These are phyloP conservation scores for Crithidia bombi DNA, from an alignment of 208 protist genomes.

Conservation along the genomic window DNA sequence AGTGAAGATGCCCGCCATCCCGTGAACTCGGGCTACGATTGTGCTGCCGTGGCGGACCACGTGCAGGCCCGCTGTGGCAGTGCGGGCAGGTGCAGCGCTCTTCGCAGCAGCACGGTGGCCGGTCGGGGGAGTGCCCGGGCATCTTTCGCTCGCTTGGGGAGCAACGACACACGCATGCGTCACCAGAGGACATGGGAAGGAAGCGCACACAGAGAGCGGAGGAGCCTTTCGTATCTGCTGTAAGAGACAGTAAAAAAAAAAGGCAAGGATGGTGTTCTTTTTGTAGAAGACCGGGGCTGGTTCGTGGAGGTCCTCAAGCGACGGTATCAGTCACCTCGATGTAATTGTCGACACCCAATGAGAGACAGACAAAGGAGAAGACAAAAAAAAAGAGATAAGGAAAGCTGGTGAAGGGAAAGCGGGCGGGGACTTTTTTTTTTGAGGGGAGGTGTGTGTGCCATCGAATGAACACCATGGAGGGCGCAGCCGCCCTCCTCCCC, in stretches of 20 bases:
- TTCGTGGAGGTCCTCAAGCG: too few species aligned
- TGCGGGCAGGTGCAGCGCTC: slow-evolving; percentile 39
- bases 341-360: too few species aligned
- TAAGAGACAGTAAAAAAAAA: background rate
- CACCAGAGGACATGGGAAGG: slow-evolving; percentile 17
- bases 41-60: background rate
- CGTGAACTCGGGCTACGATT: slow-evolving; percentile 1
- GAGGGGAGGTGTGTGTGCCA: too few species aligned
- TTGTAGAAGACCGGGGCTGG: too few species aligned
- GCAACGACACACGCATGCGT: slow-evolving; percentile 6
- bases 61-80: slow-evolving; percentile 4
- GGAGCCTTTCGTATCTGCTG: background rate
- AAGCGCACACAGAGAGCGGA: background rate
- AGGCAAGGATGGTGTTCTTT: too few species aligned
- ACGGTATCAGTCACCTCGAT: too few species aligned
- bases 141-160: slow-evolving; percentile 1
- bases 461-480: too few species aligned
- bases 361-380: slow-evolving; percentile 5
- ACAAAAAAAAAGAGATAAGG: slow-evolving; percentile 15
- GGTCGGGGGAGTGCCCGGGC: slow-evolving; percentile 1
- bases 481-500: too few species aligned
- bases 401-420: slow-evolving; percentile 20
- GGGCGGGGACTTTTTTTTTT: too few species aligned
- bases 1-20: background rate
- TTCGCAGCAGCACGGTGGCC: slow-evolving; percentile 69